Percentiles rank a stretch among this genome's conserved stretches.
Evolutionary conservation across 345 rosid species (phyloP).

Genomic region (Draba incana): DNA sequence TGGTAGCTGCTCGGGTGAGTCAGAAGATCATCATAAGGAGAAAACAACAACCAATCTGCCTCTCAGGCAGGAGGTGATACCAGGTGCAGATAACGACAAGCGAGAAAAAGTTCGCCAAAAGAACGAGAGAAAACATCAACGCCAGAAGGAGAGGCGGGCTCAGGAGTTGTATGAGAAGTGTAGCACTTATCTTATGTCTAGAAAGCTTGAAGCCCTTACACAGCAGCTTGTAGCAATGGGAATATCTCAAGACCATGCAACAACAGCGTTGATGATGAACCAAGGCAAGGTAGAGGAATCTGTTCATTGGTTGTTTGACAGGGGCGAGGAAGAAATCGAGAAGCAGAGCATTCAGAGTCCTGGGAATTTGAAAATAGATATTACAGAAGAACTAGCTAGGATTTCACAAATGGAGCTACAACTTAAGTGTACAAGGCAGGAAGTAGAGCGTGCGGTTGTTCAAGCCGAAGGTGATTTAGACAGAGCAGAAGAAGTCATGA

Average conservation of each 20-base stretch:
- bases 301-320: constrained; percentile 82
- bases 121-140: constrained; percentile 92
- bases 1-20: constrained; percentile 93
- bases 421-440: constrained; percentile 70
- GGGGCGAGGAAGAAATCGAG: constrained; percentile 61
- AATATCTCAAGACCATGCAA: constrained; percentile 77
- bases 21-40: constrained; percentile 73
- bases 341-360: constrained; percentile 46
- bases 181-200: constrained; percentile 78
- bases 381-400: constrained; percentile 80
- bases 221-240: constrained; percentile 93
- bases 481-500: constrained; percentile 60
- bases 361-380: constrained; percentile 76
- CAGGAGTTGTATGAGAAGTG: constrained; percentile 85
- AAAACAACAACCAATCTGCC: constrained; percentile 56
- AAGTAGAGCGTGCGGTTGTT: constrained; percentile 80
- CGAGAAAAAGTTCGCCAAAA: constrained; percentile 86
- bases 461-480: constrained; percentile 77
- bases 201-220: constrained; percentile 81
- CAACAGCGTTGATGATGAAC: constrained; percentile 81
- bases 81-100: constrained; percentile 81
- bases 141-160: constrained; percentile 89
- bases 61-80: constrained; percentile 56
- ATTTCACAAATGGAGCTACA: constrained; percentile 66
- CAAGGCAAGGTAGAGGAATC: constrained; percentile 91